Base-by-base conservation (phyloP, 75 land plant species). In the Selaginella tamariscina region DNA sequence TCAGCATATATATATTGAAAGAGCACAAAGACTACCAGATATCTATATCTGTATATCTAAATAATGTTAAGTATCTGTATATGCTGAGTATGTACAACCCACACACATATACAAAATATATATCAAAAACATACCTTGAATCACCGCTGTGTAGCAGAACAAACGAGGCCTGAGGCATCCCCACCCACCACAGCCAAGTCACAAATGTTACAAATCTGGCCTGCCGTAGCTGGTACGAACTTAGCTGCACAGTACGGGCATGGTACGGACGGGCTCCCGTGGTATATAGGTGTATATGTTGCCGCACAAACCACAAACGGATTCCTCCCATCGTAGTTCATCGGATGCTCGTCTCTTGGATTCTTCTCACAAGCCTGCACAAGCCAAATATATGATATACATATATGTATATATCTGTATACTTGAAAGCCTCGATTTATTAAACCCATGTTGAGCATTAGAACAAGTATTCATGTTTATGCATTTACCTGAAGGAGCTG, bases 261-360 rank as follows among this genome's bases (percentile, higher is more conserved):
- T 8, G 81, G 60, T 11, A 82, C 82, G 60, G 78, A 77, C 56
- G 66, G 68, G 72, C 77, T 84, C 11, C 86, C 86, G 31, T 69
- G 72, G 67, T 82, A 83, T 27, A 83, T 82, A 29, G 86, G 86
- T 32, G 76, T 77, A 63, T 69, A 82, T 8, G 85, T 84, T 22
- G 79, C 67, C 33, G 82, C 86, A 66, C 86, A 84, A 32, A 79
- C 72, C 5, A 80, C 83, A 76, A 84, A 84, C 21, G 86, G 86
- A 69, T 82, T 84, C 70, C 86, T 76, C 68, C 80, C 77, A 60
- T 84, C 86, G 73, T 84, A 84, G 66, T 84, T 82, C 68, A 84
- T 70, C 67, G 63, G 64, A 13, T 67, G 64, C 31, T 78, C 77
- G 70, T 84, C 87, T 22, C 30, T 67, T 56, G 78, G 74, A 28